Evolutionary conservation across 1,284 basidiomycete genomes (phyloP), one percentile per base, ranked within the genome.

Genomic region (Lentinus polychrous): DNA sequence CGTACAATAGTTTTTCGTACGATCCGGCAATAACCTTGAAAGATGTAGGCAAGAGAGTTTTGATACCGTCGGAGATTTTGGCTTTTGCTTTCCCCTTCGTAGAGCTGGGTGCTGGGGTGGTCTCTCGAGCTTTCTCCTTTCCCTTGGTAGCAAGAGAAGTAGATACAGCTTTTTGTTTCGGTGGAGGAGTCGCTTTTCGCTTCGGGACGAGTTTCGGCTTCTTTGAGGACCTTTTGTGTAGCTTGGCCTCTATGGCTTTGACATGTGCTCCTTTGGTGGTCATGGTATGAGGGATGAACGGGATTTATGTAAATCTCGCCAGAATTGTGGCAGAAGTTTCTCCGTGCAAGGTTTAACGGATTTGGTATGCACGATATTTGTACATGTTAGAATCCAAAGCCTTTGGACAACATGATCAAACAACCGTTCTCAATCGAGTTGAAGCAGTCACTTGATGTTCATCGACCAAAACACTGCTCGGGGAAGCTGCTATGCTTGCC

Each of bases 1-100:
- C 95, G 61, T 98, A 98, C 12, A 98, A 75, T 8, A 97, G 73
- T 60, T 95, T 94, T 73, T 99, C 95, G 66, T 98, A 98, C 8
- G 92, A 90, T 0, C 95, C 95, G 0, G 84, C 88, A 27, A 97
- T 73, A 54, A 97, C 71, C 66, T 91, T 86, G 74, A 96, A 96
- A 2, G 80, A 79, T 2, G 68, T 61, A 0, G 82, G 78, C 3
- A 61, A 52, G 7, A 18, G 6, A n/a, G 35, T 37, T 20, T 15
- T 23, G 7, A 8, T 3, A 4, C 8, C 6, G 3, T 54, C 27
- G 0, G 47, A 49, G 11, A 51, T 54, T 49, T 52, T 50, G 22
- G 44, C 34, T 37, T 44, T 22, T 23, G 49, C 35, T 37, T 48
- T 44, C 10, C 14, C 35, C 46, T 55, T 39, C 12, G 17, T 36